Evolutionary conservation across 2,329 filamentous ascomycete species (phyloP).

Genomic region (Cladosporium sp.): DNA sequence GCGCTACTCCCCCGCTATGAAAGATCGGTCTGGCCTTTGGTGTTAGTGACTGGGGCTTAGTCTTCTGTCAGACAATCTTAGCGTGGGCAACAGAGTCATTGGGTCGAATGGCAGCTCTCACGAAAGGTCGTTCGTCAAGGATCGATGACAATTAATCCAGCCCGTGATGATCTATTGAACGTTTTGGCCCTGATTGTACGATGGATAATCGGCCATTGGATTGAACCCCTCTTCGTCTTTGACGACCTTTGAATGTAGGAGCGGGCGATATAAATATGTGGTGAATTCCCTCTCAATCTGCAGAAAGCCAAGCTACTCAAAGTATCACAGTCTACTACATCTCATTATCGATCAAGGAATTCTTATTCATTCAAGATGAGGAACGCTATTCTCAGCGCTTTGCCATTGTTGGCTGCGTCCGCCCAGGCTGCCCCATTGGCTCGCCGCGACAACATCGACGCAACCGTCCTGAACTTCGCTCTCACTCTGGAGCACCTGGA

Average conservation of each 20-base stretch:
- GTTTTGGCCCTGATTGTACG: neutral
- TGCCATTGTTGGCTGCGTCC: conserved; percentile 9
- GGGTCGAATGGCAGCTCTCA: neutral
- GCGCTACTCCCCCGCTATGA: neutral
- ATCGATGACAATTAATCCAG: neutral
- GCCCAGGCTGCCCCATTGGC: conserved; percentile 11
- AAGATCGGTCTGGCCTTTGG: neutral
- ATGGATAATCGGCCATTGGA: neutral
- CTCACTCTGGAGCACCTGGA: conserved; percentile 48
- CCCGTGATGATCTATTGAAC: neutral
- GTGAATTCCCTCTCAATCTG: neutral
- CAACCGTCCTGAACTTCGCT: conserved; percentile 36
- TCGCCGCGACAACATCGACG: conserved; percentile 11
- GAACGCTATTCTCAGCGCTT: conserved; percentile 15
- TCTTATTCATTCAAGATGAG: conserved; percentile 15
- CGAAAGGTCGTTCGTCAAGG: neutral
- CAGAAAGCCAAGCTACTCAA: neutral
- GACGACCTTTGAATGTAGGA: no score
- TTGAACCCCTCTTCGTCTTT: no score
- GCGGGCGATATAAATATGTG: neutral
- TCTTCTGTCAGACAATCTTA: neutral
- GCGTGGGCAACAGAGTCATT: neutral
- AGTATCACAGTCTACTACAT: neutral
- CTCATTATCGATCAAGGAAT: neutral
- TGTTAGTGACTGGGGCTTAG: neutral